Evolutionary conservation across 768 basidiomycete genomes (phyloP), one percentile per base, ranked within the genome.

Genomic region (Boletus rufocinnamomeus): DNA sequence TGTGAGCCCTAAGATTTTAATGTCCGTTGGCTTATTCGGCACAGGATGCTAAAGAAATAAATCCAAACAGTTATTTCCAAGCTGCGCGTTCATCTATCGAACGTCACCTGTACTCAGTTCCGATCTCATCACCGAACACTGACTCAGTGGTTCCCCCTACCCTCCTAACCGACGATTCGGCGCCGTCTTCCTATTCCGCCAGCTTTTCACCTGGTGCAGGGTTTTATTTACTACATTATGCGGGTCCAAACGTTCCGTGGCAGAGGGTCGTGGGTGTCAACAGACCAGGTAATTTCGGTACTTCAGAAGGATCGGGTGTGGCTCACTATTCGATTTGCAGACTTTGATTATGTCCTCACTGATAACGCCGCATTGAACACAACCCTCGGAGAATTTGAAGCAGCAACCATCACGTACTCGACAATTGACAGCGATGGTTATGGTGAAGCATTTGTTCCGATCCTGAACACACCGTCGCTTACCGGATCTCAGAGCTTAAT

Each of bases 171-270:
- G 85, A 87, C 61, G 58, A 70, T 48, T 68, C 74, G 1, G 66
- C 77, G 50, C 77, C 82, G 0, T 83, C 86, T 2, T 88, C 80
- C 65, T 89, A 89, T 67, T 73, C 77, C 1, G 81, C 86, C 9
- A 79, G 75, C 58, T 97, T 98, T 77, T 97, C 94, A 1, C 93
- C 97, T 1, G 73, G 84, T 32, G 92, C 86, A 2, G 91, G 89
- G 2, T 97, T 89, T 72, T 97, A 95, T 72, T 74, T 93, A 14
- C 76, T 96, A 27, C 79, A 75, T 62, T 96, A 97, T 69, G 70
- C 77, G 30, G 96, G 95, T 1, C 95, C 95, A 4, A 80, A 80
- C 25, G 81, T 91, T 14, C 97, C 97, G 0, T 93, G 89, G 88
- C 94, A 97, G 74, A 87, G 82, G 67, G 79, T 98, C 19, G 67